Percentiles rank a stretch among this genome's conserved stretches.
phyloP scores from a whole-genome alignment of 345 rosid species.

The Brassica cretica region DNA sequence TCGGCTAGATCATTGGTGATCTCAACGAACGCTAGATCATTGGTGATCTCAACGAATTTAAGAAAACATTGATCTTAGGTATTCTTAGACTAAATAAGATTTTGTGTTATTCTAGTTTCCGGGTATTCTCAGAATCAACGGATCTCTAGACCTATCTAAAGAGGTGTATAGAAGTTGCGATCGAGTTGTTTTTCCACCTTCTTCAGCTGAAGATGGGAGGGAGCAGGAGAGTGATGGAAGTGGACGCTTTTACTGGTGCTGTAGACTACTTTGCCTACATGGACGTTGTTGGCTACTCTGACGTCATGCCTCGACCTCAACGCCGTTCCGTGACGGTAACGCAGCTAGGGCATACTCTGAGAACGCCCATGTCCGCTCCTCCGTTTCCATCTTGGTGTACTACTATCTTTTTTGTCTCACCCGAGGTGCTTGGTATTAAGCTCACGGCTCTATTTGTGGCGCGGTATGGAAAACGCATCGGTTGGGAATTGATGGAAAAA shows the following conservation, averaged over 20 bases:
- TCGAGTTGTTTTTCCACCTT: background rate
- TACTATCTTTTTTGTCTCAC: background rate
- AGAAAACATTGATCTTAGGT: too few species aligned
- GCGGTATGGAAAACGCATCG: background rate
- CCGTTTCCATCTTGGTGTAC: slow-evolving; percentile 13
- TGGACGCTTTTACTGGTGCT: background rate
- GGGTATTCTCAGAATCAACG: too few species aligned
- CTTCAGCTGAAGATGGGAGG: background rate
- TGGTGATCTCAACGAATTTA: too few species aligned
- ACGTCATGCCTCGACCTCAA: background rate
- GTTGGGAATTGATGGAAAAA: background rate
- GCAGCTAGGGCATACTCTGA: background rate
- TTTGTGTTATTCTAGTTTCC: too few species aligned
- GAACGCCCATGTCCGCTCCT: background rate
- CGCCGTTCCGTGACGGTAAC: background rate
- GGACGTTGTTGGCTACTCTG: background rate
- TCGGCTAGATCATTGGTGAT: too few species aligned
- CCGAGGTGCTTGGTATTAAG: background rate
- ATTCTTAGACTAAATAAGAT: too few species aligned
- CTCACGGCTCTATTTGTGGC: background rate
- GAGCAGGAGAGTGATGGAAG: background rate
- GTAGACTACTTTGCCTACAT: background rate
- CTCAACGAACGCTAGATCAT: too few species aligned
- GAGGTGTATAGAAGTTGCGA: background rate
- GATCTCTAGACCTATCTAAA: too few species aligned